Base-by-base conservation (phyloP, 2,329 filamentous ascomycete species). In the Talaromyces sp. region DNA sequence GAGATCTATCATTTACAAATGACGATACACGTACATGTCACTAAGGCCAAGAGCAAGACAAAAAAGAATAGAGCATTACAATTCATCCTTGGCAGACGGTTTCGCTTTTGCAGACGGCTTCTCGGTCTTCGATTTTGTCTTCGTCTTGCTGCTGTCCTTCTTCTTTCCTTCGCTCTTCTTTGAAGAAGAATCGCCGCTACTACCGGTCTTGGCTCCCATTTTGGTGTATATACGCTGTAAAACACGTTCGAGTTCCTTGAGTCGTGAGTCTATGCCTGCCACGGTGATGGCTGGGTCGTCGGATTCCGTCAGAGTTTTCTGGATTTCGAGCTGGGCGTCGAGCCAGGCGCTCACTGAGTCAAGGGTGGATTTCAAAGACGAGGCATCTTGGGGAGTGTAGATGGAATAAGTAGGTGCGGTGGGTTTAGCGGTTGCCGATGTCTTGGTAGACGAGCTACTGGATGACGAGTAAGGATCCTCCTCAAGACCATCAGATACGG, bases 281-380 rank as follows among this genome's bases (percentile, higher is more conserved):
- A 88, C 81, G 0, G 89, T 84, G 9, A 97, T 82, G 7, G 88
- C 88, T 0, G 92, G 91, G 69, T 98, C 88, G 10, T 92, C 91
- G 2, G 88, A 87, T 1, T 82, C 79, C 16, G 84, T 80, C 3
- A 97, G 85, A 70, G 87, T 88, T 35, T 88, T 85, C 77, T 98
- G 94, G 70, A 85, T 84, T 2, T 83, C 81, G 57, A 91, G 79
- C 74, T 90, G 89, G 68, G 90, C 85, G 37, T 88, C 85, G 22
- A 99, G 83, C 94, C 94, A 99, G 22, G 84, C 82, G 16, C 84
- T 80, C 19, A 88, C 86, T 14, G 85, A 83, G 33, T 87, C 84
- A 72, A 88, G 86, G 19, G 87, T 79, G 11, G 85, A 82, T 60
- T 88, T 84, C 27, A 95, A 81, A 57, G 83, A 81, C 48, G 84